These are phyloP conservation scores for Fusarium sp. DNA, from an alignment of 2,329 filamentous ascomycete species.

Conservation along the genomic window DNA sequence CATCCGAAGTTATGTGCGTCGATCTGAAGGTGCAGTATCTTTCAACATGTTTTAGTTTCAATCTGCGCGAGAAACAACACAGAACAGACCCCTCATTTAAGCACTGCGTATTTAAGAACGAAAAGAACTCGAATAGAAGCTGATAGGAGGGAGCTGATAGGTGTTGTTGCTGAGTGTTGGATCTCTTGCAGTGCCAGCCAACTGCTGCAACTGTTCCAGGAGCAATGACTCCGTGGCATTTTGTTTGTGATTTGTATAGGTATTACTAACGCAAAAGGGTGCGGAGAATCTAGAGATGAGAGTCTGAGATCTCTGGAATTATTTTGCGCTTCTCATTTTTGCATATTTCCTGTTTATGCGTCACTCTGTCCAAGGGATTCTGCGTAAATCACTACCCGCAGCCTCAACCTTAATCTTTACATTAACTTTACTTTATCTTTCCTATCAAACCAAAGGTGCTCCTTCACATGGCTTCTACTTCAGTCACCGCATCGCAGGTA, in stretches of 20 bases:
- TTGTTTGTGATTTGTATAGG: neutral
- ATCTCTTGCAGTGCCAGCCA: neutral
- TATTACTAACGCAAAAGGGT: too few relatives aligned
- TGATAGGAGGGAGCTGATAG: neutral
- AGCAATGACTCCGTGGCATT: neutral
- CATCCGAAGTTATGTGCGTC: neutral
- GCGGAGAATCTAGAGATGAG: neutral
- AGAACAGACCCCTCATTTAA: neutral
- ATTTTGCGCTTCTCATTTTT: neutral
- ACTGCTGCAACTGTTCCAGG: neutral
- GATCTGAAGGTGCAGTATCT: neutral
- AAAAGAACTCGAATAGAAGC: neutral
- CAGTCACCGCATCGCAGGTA: neutral
- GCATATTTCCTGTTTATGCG: neutral
- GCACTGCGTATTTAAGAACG: neutral
- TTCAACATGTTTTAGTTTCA: neutral
- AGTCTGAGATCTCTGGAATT: neutral
- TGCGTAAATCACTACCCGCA: neutral
- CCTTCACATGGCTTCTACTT: conserved; percentile 3
- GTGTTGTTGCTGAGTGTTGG: neutral
- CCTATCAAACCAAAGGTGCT: neutral
- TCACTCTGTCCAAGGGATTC: neutral
- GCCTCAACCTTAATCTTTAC: neutral
- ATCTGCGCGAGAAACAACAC: neutral
- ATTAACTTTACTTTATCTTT: neutral